Percentiles rank a stretch among this genome's conserved stretches.
phyloP scores from a whole-genome alignment of 2,329 filamentous ascomycete species.

The Talaromyces sp. region DNA sequence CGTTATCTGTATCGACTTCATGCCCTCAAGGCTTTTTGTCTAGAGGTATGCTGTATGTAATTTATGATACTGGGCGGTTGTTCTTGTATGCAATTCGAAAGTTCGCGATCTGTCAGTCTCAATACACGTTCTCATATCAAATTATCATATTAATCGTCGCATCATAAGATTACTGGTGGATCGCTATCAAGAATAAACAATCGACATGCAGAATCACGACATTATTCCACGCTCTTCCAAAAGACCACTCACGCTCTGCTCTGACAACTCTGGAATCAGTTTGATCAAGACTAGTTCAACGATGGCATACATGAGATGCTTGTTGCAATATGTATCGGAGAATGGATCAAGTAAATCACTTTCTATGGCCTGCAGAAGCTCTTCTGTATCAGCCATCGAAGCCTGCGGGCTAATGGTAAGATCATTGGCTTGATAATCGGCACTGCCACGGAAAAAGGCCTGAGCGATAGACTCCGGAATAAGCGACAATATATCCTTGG shows the following conservation, averaged over 20 bases:
- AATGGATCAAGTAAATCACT: constrained; percentile 67
- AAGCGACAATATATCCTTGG: constrained; percentile 40
- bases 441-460: constrained; percentile 41
- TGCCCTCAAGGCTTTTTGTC: background rate
- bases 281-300: constrained; percentile 78
- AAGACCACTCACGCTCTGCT: constrained; percentile 66
- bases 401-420: constrained; percentile 7
- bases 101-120: background rate
- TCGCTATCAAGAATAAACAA: background rate
- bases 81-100: background rate
- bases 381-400: constrained; percentile 29
- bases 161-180: background rate
- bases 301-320: constrained; percentile 78
- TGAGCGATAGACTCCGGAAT: constrained; percentile 41
- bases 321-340: constrained; percentile 83
- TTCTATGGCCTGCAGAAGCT: constrained; percentile 59
- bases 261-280: constrained; percentile 77
- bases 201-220: background rate
- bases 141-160: background rate
- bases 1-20: background rate
- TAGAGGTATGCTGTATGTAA: constrained; percentile 2
- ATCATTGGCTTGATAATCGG: constrained; percentile 18
- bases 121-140: background rate
- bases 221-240: constrained; percentile 64
- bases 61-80: constrained; percentile 6